Evolutionary conservation across 108 stramenopile genomes (phyloP), one percentile per base, ranked within the genome.

Genomic region (Skeletonema tropicum): DNA sequence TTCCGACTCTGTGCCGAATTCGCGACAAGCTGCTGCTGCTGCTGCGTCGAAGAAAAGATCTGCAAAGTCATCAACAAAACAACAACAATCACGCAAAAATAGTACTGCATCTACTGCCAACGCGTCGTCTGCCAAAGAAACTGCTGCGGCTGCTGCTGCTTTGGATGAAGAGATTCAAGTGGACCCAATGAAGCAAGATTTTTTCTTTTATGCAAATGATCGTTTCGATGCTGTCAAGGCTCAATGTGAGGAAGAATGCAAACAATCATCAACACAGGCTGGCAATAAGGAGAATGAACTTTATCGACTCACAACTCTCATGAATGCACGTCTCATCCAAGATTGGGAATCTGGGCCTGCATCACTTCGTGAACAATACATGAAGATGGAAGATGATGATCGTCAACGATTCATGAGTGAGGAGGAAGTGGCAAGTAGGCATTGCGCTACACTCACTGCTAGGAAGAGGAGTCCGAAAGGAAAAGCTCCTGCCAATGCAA

Each of bases 381-480:
- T 90, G 76, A 64, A 77, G 55, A 83, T 87, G 71, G 94, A 95
- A 74, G 94, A 95, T 70, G 82, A 62, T 10, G 94, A 95, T 71
- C 82, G 94, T 13, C 79, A 82, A 41, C 85, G 94, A 0, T 95
- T 92, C 80, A 90, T 90, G 88, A 83, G 84, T 35, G 94, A 95
- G 42, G 94, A 95, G 67, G 94, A 95, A 76, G 87, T 95, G 63
- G 94, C 90, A 17, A 92, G 91, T 84, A 88, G 94, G 42, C 94
- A 95, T 67, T 95, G 94, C 75, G 92, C 92, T 30, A 95, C 94
- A 0, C 79, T 95, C 25, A 95, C 94, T 14, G 89, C 94, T 2
- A 52, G 94, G 52, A 70, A 57, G 57, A 57, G 74, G 61, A 83
- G 81, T 82, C 81, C 81, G 19, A 82, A 78, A 57, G 52, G 15